Evolutionary conservation across 2,329 filamentous ascomycete genomes (phyloP), one percentile per base, ranked within the genome.

Genomic region (Zymoseptoria passerinii): DNA sequence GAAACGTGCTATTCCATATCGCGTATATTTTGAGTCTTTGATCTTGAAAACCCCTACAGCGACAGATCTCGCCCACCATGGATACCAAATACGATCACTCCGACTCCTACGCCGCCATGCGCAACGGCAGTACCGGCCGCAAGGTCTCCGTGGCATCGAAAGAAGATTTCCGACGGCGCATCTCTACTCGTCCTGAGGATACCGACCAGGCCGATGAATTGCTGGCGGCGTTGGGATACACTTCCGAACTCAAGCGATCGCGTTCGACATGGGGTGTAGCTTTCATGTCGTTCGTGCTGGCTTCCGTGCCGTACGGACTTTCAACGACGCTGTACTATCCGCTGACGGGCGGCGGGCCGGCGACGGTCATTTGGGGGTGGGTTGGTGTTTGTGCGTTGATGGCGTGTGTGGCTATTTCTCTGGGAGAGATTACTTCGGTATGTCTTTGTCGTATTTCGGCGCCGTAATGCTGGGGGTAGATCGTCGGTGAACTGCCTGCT

Each of bases 241-340:
- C 82, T 71, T 78, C 84, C 56, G 84, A 88, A 73, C 73, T 88
- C 59, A 73, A 78, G 53, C 82, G 85, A 59, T 86, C 80, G 67
- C 80, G 85, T 56, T 87, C 85, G 50, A 88, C 85, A 1, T 77
- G 83, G 63, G 84, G 87, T 72, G 85, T 88, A 55, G 84, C 84
- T 65, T 88, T 88, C 78, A 88, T 88, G 85, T 87, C 84, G 61
- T 90, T 89, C 68, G 86, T 89, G 65, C 81, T 90, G 56, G 86
- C 87, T 52, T 86, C 86, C 2, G 87, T 89, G 61, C 87, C 87
- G 8, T 90, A 89, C 72, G 87, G 87, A 67, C 78, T 90, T 48
- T 81, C 85, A 50, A 90, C 87, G 1, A 89, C 85, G 7, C 72
- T 89, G 64, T 80, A 79, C 72, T 89, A 88, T 69, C 86, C 87